Evolutionary conservation across 1,284 basidiomycete genomes (phyloP).

Genomic region (Irpex rosettiformis): DNA sequence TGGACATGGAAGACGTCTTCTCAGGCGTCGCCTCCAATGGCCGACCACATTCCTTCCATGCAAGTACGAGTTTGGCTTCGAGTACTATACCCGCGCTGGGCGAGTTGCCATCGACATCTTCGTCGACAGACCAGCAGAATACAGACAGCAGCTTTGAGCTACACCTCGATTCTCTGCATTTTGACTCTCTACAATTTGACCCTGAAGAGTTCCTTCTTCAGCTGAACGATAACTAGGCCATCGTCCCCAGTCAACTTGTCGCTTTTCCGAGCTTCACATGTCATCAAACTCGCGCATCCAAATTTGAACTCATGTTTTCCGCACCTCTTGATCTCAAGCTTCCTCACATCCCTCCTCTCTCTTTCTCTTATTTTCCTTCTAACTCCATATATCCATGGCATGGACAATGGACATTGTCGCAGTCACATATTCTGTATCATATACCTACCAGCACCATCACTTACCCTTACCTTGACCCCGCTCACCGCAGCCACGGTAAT

Average conservation of each 20-base stretch:
- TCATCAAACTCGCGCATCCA: background rate
- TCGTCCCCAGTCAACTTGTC: constrained; percentile 1
- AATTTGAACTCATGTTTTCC: background rate
- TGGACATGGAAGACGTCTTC: constrained; percentile 9
- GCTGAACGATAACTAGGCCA: constrained; percentile 14
- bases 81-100: constrained; percentile 1
- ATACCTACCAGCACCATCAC: too few relatives aligned
- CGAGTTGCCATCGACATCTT: background rate
- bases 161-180: constrained; percentile 65
- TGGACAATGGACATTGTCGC: too few relatives aligned
- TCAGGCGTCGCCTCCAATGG: background rate
- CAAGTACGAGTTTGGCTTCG: background rate
- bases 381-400: too few relatives aligned
- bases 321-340: too few relatives aligned
- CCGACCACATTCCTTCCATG: constrained; percentile 14
- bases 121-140: constrained; percentile 4
- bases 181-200: constrained; percentile 64
- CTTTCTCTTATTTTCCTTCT: too few relatives aligned
- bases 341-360: too few relatives aligned
- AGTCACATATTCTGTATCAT: too few relatives aligned
- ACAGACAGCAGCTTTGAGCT: constrained; percentile 51
- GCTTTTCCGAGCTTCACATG: background rate
- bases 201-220: constrained; percentile 40
- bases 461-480: too few relatives aligned
- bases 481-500: background rate